Percentiles rank a stretch among this genome's conserved stretches.
Conservation (phyloP, 176 grass and related monocot species). For the Rhynchospora breviuscula region DNA sequence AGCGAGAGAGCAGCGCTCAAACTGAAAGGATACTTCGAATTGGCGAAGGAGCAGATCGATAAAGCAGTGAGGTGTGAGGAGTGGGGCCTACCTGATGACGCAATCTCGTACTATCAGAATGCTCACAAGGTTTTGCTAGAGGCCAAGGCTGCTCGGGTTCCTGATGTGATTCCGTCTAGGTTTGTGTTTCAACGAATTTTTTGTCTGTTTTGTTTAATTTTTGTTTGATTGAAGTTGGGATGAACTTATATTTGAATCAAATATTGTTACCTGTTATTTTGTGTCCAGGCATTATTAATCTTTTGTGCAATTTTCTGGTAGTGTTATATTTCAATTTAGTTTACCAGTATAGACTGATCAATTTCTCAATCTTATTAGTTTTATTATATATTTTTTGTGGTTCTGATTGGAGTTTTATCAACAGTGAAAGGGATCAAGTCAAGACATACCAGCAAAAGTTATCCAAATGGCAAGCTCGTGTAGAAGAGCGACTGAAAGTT, state of each 20-base stretch:
- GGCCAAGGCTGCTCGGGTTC: conserved; percentile 79
- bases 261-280: background rate
- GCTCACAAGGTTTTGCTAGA: conserved; percentile 76
- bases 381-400: background rate
- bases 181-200: background rate
- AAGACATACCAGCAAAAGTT: conserved; percentile 87
- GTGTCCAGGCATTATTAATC: background rate
- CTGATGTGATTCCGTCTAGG: conserved; percentile 69
- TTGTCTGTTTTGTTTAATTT: background rate
- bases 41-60: conserved; percentile 97
- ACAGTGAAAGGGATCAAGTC: conserved; percentile 67
- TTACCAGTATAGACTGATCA: background rate
- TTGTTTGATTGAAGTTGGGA: background rate
- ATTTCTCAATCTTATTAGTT: background rate
- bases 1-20: conserved; percentile 78
- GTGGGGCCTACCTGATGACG: conserved; percentile 69
- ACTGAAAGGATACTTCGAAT: conserved; percentile 90
- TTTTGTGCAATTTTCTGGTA: background rate
- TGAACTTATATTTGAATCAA: background rate
- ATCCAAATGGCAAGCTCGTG: conserved; percentile 72
- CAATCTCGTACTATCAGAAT: conserved; percentile 67
- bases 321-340: background rate
- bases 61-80: conserved; percentile 92
- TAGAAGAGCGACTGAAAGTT: conserved; percentile 67
- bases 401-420: background rate